Evolutionary conservation across 2,329 filamentous ascomycete species (phyloP).

Genomic region (Colletotrichum sp.): DNA sequence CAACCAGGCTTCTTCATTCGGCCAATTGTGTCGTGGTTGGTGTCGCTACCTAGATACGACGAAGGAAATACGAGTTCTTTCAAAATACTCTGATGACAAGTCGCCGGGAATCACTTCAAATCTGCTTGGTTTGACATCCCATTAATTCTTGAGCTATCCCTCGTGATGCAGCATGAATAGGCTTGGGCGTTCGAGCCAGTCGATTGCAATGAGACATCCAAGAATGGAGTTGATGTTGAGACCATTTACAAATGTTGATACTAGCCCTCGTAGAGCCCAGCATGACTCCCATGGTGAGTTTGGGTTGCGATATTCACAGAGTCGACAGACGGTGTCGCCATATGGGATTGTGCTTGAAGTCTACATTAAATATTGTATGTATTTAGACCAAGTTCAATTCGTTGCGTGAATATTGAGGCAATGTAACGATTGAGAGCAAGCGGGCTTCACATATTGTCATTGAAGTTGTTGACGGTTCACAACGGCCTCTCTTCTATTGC

Average conservation of each 20-base stretch:
- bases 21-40: background rate
- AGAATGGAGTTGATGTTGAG: background rate
- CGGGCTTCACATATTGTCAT: background rate
- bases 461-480: background rate
- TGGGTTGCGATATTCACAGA: background rate
- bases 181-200: background rate
- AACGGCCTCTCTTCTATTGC: background rate
- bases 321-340: background rate
- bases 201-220: background rate
- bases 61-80: background rate
- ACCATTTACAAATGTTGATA: background rate
- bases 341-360: background rate
- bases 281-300: background rate
- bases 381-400: fast-evolving
- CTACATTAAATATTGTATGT: background rate
- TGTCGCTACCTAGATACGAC: background rate
- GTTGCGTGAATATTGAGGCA: background rate
- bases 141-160: background rate
- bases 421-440: background rate
- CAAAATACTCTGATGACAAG: background rate
- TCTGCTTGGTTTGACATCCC: background rate
- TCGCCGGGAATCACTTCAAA: background rate
- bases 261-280: background rate
- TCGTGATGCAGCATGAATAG: background rate
- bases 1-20: background rate